Evolutionary conservation across 768 basidiomycete species (phyloP).

Genomic region (Suillus fuscotomentosus): DNA sequence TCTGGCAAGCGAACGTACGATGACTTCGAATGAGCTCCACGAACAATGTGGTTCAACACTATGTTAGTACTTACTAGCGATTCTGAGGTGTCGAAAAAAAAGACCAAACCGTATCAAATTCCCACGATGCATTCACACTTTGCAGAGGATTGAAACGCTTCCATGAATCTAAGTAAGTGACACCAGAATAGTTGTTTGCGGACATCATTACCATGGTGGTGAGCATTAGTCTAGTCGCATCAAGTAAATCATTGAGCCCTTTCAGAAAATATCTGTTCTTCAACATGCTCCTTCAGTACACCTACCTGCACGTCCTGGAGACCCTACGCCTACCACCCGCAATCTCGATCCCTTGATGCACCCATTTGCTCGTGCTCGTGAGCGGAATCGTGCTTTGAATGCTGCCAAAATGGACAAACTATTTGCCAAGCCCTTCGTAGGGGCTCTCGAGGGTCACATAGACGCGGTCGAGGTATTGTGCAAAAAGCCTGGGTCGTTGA

Average conservation of each 20-base stretch:
- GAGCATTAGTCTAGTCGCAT: not conserved
- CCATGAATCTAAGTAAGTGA: not conserved
- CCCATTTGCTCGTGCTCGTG: slow-evolving; percentile 89
- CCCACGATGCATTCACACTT: not conserved
- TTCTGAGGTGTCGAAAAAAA: not conserved
- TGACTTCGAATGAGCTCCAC: too few relatives aligned
- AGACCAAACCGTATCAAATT: not conserved
- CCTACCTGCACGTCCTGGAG: slow-evolving; percentile 72
- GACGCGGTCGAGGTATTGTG: slow-evolving; percentile 90
- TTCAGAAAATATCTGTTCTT: slow-evolving; percentile 81
- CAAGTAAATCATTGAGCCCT: slow-evolving; percentile 4
- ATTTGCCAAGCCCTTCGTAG: slow-evolving; percentile 97
- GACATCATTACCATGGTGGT: slow-evolving; percentile 9
- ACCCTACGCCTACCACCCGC: slow-evolving; percentile 83
- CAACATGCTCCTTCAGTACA: slow-evolving; percentile 80
- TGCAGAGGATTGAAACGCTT: not conserved
- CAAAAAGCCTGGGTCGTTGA: slow-evolving; percentile 69
- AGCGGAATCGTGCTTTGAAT: slow-evolving; percentile 90
- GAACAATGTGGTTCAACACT: not conserved
- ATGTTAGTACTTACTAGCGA: too few relatives aligned
- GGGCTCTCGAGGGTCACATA: slow-evolving; percentile 85
- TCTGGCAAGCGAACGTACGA: not conserved
- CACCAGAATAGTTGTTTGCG: not conserved
- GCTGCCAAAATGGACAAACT: slow-evolving; percentile 97
- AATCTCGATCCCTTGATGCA: slow-evolving; percentile 96